Percentiles rank a stretch among this genome's conserved stretches.
phyloP scores from a whole-genome alignment of 345 rosid species.

The Gossypium turneri region DNA sequence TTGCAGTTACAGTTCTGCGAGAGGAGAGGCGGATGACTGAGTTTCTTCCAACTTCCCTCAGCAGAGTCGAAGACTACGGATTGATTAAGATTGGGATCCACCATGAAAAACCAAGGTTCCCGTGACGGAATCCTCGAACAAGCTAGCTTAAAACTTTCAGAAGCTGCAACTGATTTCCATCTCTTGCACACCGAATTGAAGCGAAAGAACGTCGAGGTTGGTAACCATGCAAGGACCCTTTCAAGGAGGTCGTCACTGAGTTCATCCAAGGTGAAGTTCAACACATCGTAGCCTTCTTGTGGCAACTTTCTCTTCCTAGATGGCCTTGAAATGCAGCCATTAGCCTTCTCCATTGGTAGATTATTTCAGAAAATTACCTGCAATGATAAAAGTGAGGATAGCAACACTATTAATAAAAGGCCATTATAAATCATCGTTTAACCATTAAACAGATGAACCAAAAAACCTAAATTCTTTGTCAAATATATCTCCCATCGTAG shows the following conservation, averaged over 20 bases:
- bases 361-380: conserved; percentile 20
- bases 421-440: background rate
- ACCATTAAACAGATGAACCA: background rate
- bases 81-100: conserved; percentile 30
- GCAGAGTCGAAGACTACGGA: conserved; percentile 60
- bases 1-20: conserved; percentile 18
- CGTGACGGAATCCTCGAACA: conserved; percentile 64
- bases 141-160: conserved; percentile 71
- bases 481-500: background rate
- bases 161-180: conserved; percentile 61
- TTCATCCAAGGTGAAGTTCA: conserved; percentile 51
- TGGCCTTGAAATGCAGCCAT: conserved; percentile 23
- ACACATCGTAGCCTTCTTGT: conserved; percentile 23
- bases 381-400: conserved; percentile 2
- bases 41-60: conserved; percentile 62
- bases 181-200: conserved; percentile 75
- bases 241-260: conserved; percentile 79
- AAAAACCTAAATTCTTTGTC: background rate
- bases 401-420: background rate
- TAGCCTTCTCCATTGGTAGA: conserved; percentile 29
- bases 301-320: conserved; percentile 54
- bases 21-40: conserved; percentile 29
- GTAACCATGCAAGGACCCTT: conserved; percentile 80
- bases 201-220: conserved; percentile 64
- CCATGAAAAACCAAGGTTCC: conserved; percentile 91